phyloP scores from a whole-genome alignment of 139 green algal genomes.

The Gonium pectorale region DNA sequence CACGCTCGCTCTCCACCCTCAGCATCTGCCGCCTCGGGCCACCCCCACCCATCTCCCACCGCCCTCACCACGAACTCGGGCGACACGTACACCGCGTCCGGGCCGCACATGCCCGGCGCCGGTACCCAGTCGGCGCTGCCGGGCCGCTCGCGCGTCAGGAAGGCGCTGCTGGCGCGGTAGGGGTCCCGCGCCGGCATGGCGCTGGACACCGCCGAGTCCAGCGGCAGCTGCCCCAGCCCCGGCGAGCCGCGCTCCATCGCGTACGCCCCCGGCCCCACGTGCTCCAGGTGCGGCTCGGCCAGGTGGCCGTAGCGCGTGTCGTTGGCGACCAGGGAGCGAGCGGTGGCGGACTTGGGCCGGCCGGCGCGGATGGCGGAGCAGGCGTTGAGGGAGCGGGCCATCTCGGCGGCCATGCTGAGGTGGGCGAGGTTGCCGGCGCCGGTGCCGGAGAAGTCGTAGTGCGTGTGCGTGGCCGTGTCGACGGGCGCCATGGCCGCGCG shows the following conservation, averaged over 20 bases:
- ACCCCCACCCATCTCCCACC: neutral
- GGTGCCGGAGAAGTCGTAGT: conserved; percentile 23
- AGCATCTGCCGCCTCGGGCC: neutral
- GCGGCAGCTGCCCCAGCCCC: neutral
- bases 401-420: conserved; percentile 4
- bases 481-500: neutral
- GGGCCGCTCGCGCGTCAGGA: conserved; percentile 6
- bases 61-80: neutral
- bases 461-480: conserved; percentile 29
- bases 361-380: neutral
- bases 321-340: conserved; percentile 3
- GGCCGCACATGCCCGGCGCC: neutral
- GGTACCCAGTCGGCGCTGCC: neutral
- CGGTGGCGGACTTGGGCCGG: neutral
- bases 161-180: conserved; percentile 10
- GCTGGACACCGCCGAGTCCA: neutral
- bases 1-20: too few species aligned
- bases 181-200: conserved; percentile 19
- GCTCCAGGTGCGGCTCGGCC: conserved; percentile 3
- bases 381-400: conserved; percentile 15
- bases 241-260: neutral
- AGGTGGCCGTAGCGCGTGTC: conserved; percentile 26
- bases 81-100: conserved; percentile 10
- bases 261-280: conserved; percentile 37
- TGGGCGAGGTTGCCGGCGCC: neutral